phyloP scores from a whole-genome alignment of 345 rosid genomes.

The Pistacia atlantica region DNA sequence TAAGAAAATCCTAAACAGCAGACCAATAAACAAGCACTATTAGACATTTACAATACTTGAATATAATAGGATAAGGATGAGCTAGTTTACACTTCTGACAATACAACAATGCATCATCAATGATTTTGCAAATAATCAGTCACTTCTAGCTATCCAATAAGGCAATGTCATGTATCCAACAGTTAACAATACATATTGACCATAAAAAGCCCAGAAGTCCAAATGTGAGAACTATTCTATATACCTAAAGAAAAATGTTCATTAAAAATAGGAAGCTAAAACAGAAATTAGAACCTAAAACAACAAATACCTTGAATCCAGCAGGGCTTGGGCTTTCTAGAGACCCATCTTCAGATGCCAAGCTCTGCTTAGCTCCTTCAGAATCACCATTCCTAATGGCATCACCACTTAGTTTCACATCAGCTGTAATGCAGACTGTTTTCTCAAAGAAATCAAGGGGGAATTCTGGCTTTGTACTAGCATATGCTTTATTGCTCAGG shows the following conservation, averaged over 20 bases:
- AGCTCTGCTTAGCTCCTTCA: slow-evolving; percentile 89
- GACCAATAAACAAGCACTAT: neutral
- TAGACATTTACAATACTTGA: neutral
- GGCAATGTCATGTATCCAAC: too few relatives aligned
- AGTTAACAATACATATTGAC: too few relatives aligned
- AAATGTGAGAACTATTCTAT: too few relatives aligned
- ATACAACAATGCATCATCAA: too few relatives aligned
- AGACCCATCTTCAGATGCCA: slow-evolving; percentile 93
- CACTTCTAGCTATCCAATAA: too few relatives aligned
- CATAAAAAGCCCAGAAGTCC: too few relatives aligned
- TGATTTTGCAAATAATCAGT: too few relatives aligned
- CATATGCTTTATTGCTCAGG: slow-evolving; percentile 78
- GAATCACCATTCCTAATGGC: slow-evolving; percentile 91
- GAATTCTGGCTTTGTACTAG: slow-evolving; percentile 83
- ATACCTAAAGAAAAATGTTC: neutral
- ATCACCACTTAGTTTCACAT: slow-evolving; percentile 91
- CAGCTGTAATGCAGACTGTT: slow-evolving; percentile 85
- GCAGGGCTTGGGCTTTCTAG: slow-evolving; percentile 81
- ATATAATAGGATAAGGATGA: too few relatives aligned
- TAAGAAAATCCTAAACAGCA: neutral
- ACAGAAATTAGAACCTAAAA: slow-evolving; percentile 7
- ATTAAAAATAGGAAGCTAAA: neutral
- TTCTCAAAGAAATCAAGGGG: slow-evolving; percentile 98
- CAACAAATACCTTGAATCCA: slow-evolving; percentile 80
- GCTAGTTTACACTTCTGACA: too few relatives aligned